A percentile compares a stretch with the other conserved stretches of the same genome.
Conservation (phyloP, 129 eudicot species). For the Mikania micrantha region DNA sequence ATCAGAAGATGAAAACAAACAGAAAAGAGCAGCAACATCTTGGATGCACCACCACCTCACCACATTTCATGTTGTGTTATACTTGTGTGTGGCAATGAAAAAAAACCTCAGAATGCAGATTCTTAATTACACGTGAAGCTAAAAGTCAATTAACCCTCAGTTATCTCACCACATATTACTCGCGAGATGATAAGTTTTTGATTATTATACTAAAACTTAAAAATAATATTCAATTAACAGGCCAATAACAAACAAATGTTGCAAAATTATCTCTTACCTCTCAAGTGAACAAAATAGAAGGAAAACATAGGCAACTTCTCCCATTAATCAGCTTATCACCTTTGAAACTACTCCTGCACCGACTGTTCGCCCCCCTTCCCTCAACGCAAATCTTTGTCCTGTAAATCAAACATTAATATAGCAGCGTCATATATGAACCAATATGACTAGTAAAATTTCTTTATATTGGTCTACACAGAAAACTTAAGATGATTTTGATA, state of each 20-base stretch:
- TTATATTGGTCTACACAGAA: background rate
- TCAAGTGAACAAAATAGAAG: conserved; percentile 15
- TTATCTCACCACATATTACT: background rate
- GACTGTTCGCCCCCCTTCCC: conserved; percentile 90
- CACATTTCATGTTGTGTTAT: background rate
- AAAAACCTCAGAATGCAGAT: background rate
- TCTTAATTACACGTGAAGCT: conserved; percentile 18
- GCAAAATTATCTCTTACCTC: conserved; percentile 24
- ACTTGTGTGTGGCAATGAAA: background rate
- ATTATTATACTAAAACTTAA: conserved; percentile 1
- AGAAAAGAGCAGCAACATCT: background rate
- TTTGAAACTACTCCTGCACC: conserved; percentile 98
- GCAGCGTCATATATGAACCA: background rate
- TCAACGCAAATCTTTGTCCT: conserved; percentile 98
- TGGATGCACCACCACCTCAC: background rate
- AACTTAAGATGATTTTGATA: background rate
- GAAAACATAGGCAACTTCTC: background rate
- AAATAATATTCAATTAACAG: conserved; percentile 12
- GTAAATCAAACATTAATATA: conserved; percentile 18
- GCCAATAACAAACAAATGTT: conserved; percentile 23
- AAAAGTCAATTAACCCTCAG: background rate
- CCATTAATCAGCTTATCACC: conserved; percentile 51
- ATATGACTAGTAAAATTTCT: background rate
- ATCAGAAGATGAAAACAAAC: background rate
- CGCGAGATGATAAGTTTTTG: conserved; percentile 4